Evolutionary conservation across 495 filamentous ascomycete genomes (phyloP).

Genomic region (Pseudevernia furfuracea): DNA sequence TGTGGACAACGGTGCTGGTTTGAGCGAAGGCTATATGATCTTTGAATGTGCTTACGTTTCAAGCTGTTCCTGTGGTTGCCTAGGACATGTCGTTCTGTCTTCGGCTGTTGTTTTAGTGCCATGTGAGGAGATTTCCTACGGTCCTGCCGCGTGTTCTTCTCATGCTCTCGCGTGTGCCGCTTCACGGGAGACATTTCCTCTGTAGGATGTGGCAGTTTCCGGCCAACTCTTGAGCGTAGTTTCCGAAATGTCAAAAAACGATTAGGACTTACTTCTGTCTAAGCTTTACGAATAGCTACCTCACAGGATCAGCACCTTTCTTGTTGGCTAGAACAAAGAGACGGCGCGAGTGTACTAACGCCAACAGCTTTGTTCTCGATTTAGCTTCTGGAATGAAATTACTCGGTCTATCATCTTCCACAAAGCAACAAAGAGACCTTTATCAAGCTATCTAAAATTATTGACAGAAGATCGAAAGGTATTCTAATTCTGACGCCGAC

Average conservation of each 20-base stretch:
- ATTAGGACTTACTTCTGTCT: neutral
- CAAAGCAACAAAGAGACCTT: too few relatives aligned
- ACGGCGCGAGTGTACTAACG: too few relatives aligned
- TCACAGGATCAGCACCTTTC: too few relatives aligned
- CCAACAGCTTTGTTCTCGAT: too few relatives aligned
- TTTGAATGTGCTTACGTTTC: neutral
- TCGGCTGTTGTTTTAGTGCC: neutral
- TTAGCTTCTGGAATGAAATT: too few relatives aligned
- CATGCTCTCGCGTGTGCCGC: neutral
- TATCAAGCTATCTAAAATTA: too few relatives aligned
- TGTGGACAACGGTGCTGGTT: neutral
- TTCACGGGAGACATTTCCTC: neutral
- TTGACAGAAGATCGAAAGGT: too few relatives aligned
- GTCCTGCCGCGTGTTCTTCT: neutral
- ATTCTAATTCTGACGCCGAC: too few relatives aligned
- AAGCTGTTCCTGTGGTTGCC: neutral
- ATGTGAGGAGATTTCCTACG: neutral
- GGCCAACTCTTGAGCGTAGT: neutral
- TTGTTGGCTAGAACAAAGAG: too few relatives aligned
- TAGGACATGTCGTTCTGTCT: neutral
- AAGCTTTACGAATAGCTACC: too few relatives aligned
- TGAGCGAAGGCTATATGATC: neutral
- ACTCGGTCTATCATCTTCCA: too few relatives aligned
- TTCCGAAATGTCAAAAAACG: neutral
- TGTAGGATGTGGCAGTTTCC: neutral